These are phyloP conservation scores for Apocynum venetum DNA, from an alignment of 257 asterid genomes.

Conservation along the genomic window DNA sequence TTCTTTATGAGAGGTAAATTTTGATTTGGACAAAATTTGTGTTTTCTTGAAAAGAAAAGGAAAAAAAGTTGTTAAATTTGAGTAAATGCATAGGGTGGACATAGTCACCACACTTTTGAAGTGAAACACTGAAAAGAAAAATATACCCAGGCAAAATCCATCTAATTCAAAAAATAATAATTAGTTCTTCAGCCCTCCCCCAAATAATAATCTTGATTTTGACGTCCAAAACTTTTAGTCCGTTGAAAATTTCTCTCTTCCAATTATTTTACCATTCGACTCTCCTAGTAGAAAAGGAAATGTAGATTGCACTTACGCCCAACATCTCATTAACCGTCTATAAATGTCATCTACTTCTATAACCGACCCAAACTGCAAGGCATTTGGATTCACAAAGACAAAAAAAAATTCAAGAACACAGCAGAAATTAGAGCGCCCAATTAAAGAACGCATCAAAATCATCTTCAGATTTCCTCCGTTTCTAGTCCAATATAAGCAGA, in stretches of 20 bases:
- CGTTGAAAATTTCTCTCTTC: too few species aligned
- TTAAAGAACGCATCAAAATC: constrained; percentile 19
- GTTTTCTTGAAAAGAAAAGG: too few species aligned
- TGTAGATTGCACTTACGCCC: too few species aligned
- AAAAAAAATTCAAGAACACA: background rate
- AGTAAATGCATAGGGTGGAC: background rate
- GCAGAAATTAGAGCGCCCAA: constrained; percentile 2
- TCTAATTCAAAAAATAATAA: background rate
- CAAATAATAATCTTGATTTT: too few species aligned
- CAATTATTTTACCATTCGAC: too few species aligned
- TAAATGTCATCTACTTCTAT: constrained; percentile 18
- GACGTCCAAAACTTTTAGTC: too few species aligned
- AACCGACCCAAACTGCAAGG: constrained; percentile 13
- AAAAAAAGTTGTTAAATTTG: too few species aligned
- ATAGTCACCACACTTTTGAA: background rate
- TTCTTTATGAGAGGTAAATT: too few species aligned
- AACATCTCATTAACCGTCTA: background rate
- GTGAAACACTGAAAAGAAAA: background rate
- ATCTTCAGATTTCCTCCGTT: background rate
- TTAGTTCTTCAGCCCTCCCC: too few species aligned
- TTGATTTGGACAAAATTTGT: too few species aligned
- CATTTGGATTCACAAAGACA: constrained; percentile 1
- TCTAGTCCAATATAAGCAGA: background rate
- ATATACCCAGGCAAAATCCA: background rate
- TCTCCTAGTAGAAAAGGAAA: too few species aligned